These are phyloP conservation scores for Fusarium sp. DNA, from an alignment of 2,329 filamentous ascomycete genomes.

Conservation along the genomic window DNA sequence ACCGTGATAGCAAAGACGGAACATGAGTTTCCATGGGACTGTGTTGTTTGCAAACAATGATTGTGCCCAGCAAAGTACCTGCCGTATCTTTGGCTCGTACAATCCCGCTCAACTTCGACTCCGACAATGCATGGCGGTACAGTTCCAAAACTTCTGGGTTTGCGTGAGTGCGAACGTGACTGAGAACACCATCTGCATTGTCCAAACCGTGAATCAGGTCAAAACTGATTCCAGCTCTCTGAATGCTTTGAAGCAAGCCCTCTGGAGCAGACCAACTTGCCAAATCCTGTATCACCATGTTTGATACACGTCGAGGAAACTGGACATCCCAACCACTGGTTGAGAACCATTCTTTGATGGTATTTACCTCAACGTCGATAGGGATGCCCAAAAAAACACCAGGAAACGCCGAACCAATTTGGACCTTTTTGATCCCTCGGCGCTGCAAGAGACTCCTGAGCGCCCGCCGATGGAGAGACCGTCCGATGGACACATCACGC, in stretches of 20 bases:
- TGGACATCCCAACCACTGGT: conserved; percentile 88
- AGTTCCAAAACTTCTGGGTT: conserved; percentile 85
- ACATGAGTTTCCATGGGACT: conserved; percentile 79
- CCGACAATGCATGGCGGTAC: conserved; percentile 81
- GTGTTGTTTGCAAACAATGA: conserved; percentile 82
- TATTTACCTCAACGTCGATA: conserved; percentile 62
- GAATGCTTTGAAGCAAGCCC: conserved; percentile 80
- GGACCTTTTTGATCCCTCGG: conserved; percentile 82
- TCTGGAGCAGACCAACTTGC: conserved; percentile 81
- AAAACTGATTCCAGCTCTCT: conserved; percentile 81
- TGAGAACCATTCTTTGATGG: conserved; percentile 84
- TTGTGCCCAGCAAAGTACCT: conserved; percentile 80
- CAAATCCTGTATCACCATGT: conserved; percentile 82
- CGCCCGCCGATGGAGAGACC: conserved; percentile 89
- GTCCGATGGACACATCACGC: conserved; percentile 89
- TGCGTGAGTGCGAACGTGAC: conserved; percentile 80
- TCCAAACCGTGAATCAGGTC: conserved; percentile 87
- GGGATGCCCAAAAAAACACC: conserved; percentile 91
- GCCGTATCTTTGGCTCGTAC: conserved; percentile 83
- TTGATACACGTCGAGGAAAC: conserved; percentile 70
- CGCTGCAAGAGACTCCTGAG: conserved; percentile 80
- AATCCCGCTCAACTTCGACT: conserved; percentile 81
- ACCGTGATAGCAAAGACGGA: conserved; percentile 75
- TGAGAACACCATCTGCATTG: conserved; percentile 80
- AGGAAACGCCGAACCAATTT: conserved; percentile 85